These are phyloP conservation scores for Phytomonas sp. DNA, from an alignment of 208 protist genomes.

Conservation along the genomic window DNA sequence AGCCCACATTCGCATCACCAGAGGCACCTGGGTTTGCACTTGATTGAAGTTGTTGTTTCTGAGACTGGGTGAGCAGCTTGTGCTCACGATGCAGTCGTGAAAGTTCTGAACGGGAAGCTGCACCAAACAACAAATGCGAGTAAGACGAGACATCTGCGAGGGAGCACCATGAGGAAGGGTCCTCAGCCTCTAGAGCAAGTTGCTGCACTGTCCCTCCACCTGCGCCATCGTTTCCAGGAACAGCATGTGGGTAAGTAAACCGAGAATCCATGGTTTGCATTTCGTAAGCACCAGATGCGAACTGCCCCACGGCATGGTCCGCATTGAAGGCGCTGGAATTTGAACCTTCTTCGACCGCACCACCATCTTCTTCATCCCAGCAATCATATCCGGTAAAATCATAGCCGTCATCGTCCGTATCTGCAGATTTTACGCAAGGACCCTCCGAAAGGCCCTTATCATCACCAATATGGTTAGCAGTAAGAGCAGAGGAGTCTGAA, in stretches of 20 bases:
- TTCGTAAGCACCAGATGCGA: constrained; percentile 55
- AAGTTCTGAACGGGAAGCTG: constrained; percentile 33
- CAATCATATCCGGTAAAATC: constrained; percentile 2
- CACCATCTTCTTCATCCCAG: constrained; percentile 17
- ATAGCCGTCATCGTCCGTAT: not conserved
- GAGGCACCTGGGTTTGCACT: not conserved
- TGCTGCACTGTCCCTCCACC: constrained; percentile 17
- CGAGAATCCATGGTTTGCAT: constrained; percentile 57
- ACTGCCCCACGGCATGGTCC: constrained; percentile 26
- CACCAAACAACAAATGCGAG: constrained; percentile 12
- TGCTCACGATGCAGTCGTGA: constrained; percentile 55
- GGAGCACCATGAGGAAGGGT: constrained; percentile 65
- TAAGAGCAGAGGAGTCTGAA: not conserved
- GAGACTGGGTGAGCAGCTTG: constrained; percentile 23
- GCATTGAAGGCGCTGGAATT: not conserved
- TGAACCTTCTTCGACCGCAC: constrained; percentile 15
- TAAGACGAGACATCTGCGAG: constrained; percentile 35
- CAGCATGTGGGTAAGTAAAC: constrained; percentile 14
- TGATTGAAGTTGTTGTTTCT: constrained; percentile 6
- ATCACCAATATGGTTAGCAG: not conserved
- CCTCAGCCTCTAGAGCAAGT: constrained; percentile 72
- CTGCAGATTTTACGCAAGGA: not conserved
- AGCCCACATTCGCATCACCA: not conserved
- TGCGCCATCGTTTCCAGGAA: not conserved
- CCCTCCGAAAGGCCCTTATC: not conserved